Evolutionary conservation across 2,329 filamentous ascomycete genomes (phyloP).

Genomic region (Paramyrothecium roridum): DNA sequence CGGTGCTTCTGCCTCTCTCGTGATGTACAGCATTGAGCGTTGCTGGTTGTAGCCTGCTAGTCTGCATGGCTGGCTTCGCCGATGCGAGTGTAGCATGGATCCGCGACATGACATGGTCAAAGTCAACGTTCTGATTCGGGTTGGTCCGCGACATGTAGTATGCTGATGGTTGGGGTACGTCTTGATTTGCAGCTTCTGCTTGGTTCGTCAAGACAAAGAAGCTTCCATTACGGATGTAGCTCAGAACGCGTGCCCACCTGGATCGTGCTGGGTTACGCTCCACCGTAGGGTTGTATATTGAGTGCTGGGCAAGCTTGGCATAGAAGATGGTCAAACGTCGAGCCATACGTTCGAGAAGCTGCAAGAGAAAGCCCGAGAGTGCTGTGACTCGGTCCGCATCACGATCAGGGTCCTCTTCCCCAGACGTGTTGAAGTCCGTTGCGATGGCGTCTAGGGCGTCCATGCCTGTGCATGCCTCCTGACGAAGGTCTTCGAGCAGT

Average conservation of each 20-base stretch:
- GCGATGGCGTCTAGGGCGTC: constrained; percentile 49
- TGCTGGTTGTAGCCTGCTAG: neutral
- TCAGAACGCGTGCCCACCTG: constrained; percentile 47
- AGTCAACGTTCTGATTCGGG: constrained; percentile 11
- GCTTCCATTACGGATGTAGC: constrained; percentile 45
- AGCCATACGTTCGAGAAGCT: constrained; percentile 50
- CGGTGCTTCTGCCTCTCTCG: neutral
- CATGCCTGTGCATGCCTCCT: constrained; percentile 52
- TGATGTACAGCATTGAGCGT: constrained; percentile 1
- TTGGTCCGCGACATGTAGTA: constrained; percentile 11
- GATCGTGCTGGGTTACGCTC: constrained; percentile 51
- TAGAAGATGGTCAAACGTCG: constrained; percentile 50
- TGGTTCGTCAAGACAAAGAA: constrained; percentile 46
- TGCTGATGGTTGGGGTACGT: constrained; percentile 2
- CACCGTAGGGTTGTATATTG: constrained; percentile 47
- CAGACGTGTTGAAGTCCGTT: constrained; percentile 4
- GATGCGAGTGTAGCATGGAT: constrained; percentile 9
- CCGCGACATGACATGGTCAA: constrained; percentile 14
- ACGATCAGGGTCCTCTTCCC: constrained; percentile 26
- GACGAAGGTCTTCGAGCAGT: constrained; percentile 49
- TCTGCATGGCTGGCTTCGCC: neutral
- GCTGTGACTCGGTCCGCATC: constrained; percentile 34
- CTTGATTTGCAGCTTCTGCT: constrained; percentile 9
- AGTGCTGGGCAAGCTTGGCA: constrained; percentile 43
- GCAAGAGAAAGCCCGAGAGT: constrained; percentile 44